Percentiles rank a stretch among this genome's conserved stretches.
Conservation (phyloP, 768 basidiomycete species). For the Kwoniella botswanensis region DNA sequence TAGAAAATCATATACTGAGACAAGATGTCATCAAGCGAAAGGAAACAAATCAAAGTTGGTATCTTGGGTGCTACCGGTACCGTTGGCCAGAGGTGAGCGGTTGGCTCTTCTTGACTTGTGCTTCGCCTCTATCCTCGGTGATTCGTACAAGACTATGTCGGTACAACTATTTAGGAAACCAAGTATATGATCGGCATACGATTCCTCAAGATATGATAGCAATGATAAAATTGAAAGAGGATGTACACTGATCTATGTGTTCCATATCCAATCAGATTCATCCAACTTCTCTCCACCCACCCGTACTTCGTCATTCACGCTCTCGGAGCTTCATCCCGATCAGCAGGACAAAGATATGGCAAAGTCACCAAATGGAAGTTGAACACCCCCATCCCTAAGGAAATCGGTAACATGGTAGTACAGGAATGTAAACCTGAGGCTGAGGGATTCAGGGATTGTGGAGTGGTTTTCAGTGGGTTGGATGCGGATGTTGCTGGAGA, state of each 20-base stretch:
- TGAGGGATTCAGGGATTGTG: slow-evolving; percentile 73
- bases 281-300: slow-evolving; percentile 81
- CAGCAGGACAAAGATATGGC: slow-evolving; percentile 84
- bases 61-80: slow-evolving; percentile 66
- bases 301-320: slow-evolving; percentile 87
- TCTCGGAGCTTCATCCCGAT: slow-evolving; percentile 85
- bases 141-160: too few relatives aligned
- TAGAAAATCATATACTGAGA: slow-evolving; percentile 2
- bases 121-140: neutral
- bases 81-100: slow-evolving; percentile 76
- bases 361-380: slow-evolving; percentile 82
- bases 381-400: slow-evolving; percentile 70
- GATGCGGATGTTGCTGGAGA: slow-evolving; percentile 94
- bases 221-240: too few relatives aligned
- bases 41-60: slow-evolving; percentile 59
- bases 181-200: too few relatives aligned
- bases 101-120: neutral
- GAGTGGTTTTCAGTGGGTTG: slow-evolving; percentile 90
- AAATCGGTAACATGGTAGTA: slow-evolving; percentile 70
- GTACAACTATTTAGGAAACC: too few relatives aligned
- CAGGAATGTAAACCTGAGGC: slow-evolving; percentile 73
- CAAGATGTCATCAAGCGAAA: slow-evolving; percentile 34
- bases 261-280: slow-evolving; percentile 63
- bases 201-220: too few relatives aligned
- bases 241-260: neutral